Base-by-base conservation (phyloP, 148 eudicot species). In the Spergularia bocconei region DNA sequence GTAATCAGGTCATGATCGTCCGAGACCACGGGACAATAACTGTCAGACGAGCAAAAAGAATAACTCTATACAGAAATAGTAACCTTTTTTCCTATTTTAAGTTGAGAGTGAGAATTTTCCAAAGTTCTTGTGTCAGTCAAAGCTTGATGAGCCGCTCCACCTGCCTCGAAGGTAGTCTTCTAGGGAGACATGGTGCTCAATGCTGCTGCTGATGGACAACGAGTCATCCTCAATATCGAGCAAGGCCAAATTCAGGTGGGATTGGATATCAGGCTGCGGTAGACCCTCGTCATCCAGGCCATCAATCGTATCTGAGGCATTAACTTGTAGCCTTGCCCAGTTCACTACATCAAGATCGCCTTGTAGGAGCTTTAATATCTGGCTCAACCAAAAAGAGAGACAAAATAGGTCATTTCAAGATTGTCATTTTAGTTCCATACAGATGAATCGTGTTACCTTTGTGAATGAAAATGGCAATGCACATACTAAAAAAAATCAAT, bases 131-230 rank as follows among this genome's bases (percentile, higher is more conserved):
- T 51, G 25, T 80, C 72, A 94, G 83, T 90, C 97, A 41, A 94
- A 83, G 87, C 97, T 94, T 71, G 95, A 87, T 33, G 98, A 90
- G 53, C 91, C 86, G 83, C 98, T 92, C 91, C 92, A 89, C 85
- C 98, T 88, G 73, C 92, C 97, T 74, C 77, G 84, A n/a, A 92
- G 84, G 81, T 94, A 94, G 62, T 90, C 93, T 71, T 94, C 98
- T 7, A 94, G 78, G 0, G 93, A 92, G 17, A 90, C 75, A 33
- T 84, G 86, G 63, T 90, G 93, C 58, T 91, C 98, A 12, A 86
- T 75, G 86, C 97, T 93, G 86, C 98, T 94, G 82, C 91, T 87
- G 67, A 88, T 63, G 20, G 98, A 90, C 36, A 86, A 81, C 20
- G 90, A 94, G 64, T 91, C 95, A 63, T 91, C 98, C 38, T 91